These are phyloP conservation scores for Gentiana straminea DNA, from an alignment of 257 asterid genomes.

Conservation along the genomic window DNA sequence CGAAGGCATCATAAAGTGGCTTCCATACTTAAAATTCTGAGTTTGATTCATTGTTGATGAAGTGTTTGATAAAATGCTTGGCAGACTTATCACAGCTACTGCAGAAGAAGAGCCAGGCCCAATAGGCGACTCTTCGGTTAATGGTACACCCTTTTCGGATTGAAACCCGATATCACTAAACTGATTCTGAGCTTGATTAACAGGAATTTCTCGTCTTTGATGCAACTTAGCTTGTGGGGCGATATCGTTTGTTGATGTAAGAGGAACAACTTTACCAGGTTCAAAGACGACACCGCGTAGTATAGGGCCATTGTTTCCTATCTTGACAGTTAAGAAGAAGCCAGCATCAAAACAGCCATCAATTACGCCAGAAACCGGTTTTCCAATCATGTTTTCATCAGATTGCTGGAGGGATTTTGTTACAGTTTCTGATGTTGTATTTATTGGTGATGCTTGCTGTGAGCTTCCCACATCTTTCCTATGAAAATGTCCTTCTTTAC, in stretches of 20 bases:
- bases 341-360: slow-evolving; percentile 82
- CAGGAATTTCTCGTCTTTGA: slow-evolving; percentile 28
- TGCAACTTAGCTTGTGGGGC: slow-evolving; percentile 63
- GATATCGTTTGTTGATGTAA: slow-evolving; percentile 49
- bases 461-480: slow-evolving; percentile 21
- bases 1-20: slow-evolving; percentile 16
- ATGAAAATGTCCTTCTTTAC: slow-evolving; percentile 43
- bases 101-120: slow-evolving; percentile 10
- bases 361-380: slow-evolving; percentile 48
- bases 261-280: slow-evolving; percentile 37
- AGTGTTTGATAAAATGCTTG: slow-evolving; percentile 18
- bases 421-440: slow-evolving; percentile 11
- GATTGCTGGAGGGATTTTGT: slow-evolving; percentile 8
- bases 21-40: slow-evolving; percentile 12
- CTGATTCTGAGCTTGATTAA: slow-evolving; percentile 17
- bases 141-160: neutral
- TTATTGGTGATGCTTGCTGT: slow-evolving; percentile 17
- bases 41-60: slow-evolving; percentile 17
- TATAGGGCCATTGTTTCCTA: slow-evolving; percentile 37
- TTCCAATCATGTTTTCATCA: slow-evolving; percentile 30
- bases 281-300: slow-evolving; percentile 66
- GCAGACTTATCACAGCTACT: slow-evolving; percentile 6
- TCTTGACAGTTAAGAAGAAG: slow-evolving; percentile 45
- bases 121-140: slow-evolving; percentile 16
- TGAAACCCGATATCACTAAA: slow-evolving; percentile 14